Base-by-base conservation (phyloP, 768 basidiomycete genomes). In the Boletus sp. region DNA sequence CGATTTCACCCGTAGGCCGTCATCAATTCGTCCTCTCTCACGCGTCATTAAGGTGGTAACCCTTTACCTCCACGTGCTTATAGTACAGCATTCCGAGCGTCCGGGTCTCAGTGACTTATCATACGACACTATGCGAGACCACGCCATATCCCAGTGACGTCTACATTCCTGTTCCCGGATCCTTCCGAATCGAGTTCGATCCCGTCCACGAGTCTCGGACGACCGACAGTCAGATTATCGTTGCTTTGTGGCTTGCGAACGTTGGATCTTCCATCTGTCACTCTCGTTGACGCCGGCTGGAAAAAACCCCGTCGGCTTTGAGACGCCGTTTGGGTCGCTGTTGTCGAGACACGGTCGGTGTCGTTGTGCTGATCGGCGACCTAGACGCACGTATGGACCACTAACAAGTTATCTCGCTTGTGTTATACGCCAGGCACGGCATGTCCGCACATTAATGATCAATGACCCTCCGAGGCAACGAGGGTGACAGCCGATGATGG, bases 1-100 rank as follows among this genome's bases (percentile, higher is more conserved):
- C 57, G 57, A 58, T 20, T 59, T 24, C 32, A 30, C 48, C 56
- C 56, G 56, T 32, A 28, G 12, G 37, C 15, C 24, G 24, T 24
- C 24, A 24, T 35, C 11, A 5, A 9, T 17, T 35, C 40, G 2
- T n/a, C 33, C 29, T 54, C 20, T 53, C 51, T 28, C 33, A 32
- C 42, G 44, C 33, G 10, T 35, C 42, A 37, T 30, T 17, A 10
- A 11, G 15, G n/a, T 28, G 18, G 15, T 41, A 32, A 4, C 28
- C 51, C 18, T 10, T 9, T 44, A 11, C n/a, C 24, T 3, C 24
- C 24, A 24, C 24, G 24, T 24, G 2, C 24, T 24, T 24, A 24
- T 24, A 24, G 24, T 24, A 20, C 51, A 50, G 56, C 33, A 28
- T 36, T 20, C 17, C 33, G 15, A 42, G 6, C n/a, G 15, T 36